phyloP scores from a whole-genome alignment of 257 asterid species.

The Solanum virginianum region DNA sequence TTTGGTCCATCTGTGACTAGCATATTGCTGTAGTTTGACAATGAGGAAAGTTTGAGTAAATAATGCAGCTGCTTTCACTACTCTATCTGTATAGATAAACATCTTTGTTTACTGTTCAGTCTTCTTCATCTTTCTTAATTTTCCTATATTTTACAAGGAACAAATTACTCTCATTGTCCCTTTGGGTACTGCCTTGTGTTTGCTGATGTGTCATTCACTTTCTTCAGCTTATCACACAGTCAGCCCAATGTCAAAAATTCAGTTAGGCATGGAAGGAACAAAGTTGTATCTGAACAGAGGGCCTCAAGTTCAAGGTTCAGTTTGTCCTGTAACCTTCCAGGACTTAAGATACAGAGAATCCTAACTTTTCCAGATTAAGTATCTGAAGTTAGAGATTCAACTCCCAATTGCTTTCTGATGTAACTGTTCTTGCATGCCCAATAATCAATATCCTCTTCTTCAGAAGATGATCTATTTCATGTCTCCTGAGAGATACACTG shows the following conservation, averaged over 20 bases:
- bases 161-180: not conserved
- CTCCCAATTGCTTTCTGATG: not conserved
- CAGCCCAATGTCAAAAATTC: conserved; percentile 63
- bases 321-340: conserved; percentile 2
- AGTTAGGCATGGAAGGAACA: conserved; percentile 59
- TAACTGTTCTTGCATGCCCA: not conserved
- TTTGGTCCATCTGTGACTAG: conserved; percentile 10
- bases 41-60: not conserved
- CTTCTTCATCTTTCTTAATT: not conserved
- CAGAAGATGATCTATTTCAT: not conserved
- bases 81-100: not conserved
- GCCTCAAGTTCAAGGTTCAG: conserved; percentile 61
- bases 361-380: not conserved
- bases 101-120: not conserved
- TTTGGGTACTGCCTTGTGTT: not conserved
- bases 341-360: not conserved
- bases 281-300: conserved; percentile 56
- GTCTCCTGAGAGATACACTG: not conserved
- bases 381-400: not conserved
- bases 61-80: not conserved
- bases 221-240: conserved; percentile 55
- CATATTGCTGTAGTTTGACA: not conserved
- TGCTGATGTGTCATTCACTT: conserved; percentile 6
- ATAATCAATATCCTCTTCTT: not conserved
- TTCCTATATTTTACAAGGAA: not conserved